Conservation (phyloP, 2,329 filamentous ascomycete genomes). For the Colletotrichum paranaense region DNA sequence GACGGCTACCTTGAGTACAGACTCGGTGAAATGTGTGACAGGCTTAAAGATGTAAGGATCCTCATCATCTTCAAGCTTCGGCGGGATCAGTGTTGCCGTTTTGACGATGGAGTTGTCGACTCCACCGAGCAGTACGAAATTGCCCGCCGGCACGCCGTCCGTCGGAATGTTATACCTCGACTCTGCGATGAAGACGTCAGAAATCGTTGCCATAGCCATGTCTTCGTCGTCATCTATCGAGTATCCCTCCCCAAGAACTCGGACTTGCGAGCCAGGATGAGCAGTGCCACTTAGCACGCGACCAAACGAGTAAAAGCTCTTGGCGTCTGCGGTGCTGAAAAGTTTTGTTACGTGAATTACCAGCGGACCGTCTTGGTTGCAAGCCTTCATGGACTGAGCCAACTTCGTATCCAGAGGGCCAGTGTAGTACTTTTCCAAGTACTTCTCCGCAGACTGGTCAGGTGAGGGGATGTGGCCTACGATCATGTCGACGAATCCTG, state of each 20-base stretch:
- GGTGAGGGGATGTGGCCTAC: constrained; percentile 91
- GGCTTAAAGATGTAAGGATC: constrained; percentile 96
- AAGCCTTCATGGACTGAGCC: constrained; percentile 82
- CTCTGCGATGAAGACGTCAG: constrained; percentile 89
- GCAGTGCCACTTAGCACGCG: constrained; percentile 94
- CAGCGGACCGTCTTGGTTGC: constrained; percentile 89
- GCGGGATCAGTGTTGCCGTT: constrained; percentile 88
- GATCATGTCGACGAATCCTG: constrained; percentile 96
- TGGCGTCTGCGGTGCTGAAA: constrained; percentile 91
- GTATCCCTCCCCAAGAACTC: constrained; percentile 94
- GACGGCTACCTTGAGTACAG: constrained; percentile 96
- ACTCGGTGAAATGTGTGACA: constrained; percentile 94
- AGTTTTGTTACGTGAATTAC: constrained; percentile 95
- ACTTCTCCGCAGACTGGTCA: constrained; percentile 77
- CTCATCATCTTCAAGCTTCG: constrained; percentile 84
- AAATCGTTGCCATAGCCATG: constrained; percentile 88
- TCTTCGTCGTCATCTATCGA: constrained; percentile 98
- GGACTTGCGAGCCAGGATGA: constrained; percentile 82
- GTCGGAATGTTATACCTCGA: constrained; percentile 93
- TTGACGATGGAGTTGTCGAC: constrained; percentile 99
- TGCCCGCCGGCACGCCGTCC: constrained; percentile 92
- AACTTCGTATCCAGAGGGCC: constrained; percentile 87
- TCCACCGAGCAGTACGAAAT: constrained; percentile 90
- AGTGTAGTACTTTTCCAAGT: constrained; percentile 90
- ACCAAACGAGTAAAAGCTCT: constrained; percentile 89